phyloP scores from a whole-genome alignment of 2,329 filamentous ascomycete species.

The Exophiala calicioides region DNA sequence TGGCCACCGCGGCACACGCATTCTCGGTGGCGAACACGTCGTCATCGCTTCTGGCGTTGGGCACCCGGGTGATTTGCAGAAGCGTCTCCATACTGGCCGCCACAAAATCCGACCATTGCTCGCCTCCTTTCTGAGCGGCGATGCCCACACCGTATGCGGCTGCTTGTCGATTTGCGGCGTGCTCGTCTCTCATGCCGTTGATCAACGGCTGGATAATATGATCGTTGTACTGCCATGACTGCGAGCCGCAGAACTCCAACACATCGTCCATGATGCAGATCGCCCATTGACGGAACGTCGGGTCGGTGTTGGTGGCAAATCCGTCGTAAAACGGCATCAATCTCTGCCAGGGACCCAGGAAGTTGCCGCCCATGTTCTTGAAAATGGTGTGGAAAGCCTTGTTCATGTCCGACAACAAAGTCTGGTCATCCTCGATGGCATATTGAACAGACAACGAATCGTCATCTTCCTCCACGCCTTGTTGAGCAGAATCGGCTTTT shows the following conservation, averaged over 20 bases:
- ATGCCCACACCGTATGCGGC: conserved; percentile 95
- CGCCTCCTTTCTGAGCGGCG: conserved; percentile 87
- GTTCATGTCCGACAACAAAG: conserved; percentile 97
- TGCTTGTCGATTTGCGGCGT: conserved; percentile 90
- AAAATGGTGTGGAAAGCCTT: conserved; percentile 99
- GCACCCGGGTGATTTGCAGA: conserved; percentile 79
- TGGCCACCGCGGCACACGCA: conserved; percentile 92
- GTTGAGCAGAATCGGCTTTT: conserved; percentile 77
- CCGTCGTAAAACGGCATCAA: conserved; percentile 81
- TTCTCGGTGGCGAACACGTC: conserved; percentile 98
- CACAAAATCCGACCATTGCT: conserved; percentile 83
- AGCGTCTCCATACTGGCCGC: conserved; percentile 76
- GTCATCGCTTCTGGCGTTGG: conserved; percentile 83
- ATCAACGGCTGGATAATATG: conserved; percentile 86
- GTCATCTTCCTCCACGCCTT: conserved; percentile 86
- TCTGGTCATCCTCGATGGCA: conserved; percentile 96
- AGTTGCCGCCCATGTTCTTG: conserved; percentile 86
- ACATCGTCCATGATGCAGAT: conserved; percentile 98
- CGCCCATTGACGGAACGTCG: conserved; percentile 97
- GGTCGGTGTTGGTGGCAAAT: conserved; percentile 72
- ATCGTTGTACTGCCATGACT: conserved; percentile 82
- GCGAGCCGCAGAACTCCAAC: conserved; percentile 88
- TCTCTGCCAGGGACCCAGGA: conserved; percentile 84
- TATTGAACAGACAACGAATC: conserved; percentile 82
- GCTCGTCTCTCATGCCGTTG: conserved; percentile 79